A percentile compares a stretch with the other conserved stretches of the same genome.
Conservation (phyloP, 108 stramenopile genomes). For the Schizochytrium sp. region DNA sequence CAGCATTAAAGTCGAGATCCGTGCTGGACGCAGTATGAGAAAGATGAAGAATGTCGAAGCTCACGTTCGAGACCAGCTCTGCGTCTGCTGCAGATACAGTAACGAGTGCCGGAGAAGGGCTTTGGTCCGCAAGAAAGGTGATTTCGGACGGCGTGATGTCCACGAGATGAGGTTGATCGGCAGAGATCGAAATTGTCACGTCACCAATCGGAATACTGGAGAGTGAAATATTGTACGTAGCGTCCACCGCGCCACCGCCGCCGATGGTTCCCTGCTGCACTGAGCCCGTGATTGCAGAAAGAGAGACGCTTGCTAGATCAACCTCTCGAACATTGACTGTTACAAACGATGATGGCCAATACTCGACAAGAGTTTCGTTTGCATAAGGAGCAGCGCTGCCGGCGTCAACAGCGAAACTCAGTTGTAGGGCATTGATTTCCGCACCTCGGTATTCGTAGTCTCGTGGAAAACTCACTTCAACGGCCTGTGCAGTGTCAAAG, state of each 20-base stretch:
- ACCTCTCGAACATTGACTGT: background rate
- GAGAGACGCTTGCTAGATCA: background rate
- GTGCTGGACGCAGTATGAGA: background rate
- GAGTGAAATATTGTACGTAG: background rate
- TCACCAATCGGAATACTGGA: constrained; percentile 12
- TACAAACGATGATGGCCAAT: background rate
- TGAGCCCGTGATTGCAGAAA: constrained; percentile 17
- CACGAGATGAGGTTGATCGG: background rate
- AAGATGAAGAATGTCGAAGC: background rate
- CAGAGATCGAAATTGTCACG: constrained; percentile 10
- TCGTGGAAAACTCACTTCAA: background rate
- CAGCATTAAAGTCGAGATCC: background rate
- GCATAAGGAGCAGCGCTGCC: background rate
- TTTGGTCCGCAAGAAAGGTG: background rate
- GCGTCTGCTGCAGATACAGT: constrained; percentile 30
- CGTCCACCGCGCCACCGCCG: constrained; percentile 25
- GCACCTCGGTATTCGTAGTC: background rate
- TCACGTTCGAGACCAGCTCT: background rate
- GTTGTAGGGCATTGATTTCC: background rate
- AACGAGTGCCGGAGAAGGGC: constrained; percentile 5
- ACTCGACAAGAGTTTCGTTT: background rate
- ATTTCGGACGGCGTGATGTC: background rate
- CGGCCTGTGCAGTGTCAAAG: background rate
- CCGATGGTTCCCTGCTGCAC: constrained; percentile 21
- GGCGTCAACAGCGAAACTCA: background rate